Percentiles rank a stretch among this genome's conserved stretches.
phyloP scores from a whole-genome alignment of 164 flowering plant genomes.

The Sedum album region DNA sequence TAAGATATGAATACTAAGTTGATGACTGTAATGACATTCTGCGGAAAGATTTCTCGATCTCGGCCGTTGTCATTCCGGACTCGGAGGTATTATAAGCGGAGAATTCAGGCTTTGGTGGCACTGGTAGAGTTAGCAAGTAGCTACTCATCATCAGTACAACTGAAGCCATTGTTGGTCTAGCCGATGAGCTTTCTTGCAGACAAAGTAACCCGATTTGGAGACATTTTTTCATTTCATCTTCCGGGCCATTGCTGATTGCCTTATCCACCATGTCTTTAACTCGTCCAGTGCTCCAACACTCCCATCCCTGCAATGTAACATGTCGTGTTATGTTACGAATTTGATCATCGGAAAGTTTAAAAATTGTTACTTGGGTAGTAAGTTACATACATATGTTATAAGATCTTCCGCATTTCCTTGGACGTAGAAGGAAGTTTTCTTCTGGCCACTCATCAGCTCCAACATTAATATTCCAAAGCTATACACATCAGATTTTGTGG shows the following conservation, averaged over 20 bases:
- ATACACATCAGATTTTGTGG: neutral
- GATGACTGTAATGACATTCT: too few relatives aligned
- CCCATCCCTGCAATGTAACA: conserved; percentile 35
- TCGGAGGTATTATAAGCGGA: neutral
- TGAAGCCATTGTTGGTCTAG: conserved; percentile 44
- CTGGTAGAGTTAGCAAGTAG: conserved; percentile 14
- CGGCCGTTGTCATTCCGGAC: neutral
- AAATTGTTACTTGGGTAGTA: neutral
- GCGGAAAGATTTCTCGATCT: neutral
- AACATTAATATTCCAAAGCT: conserved; percentile 7
- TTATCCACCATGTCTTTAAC: conserved; percentile 27
- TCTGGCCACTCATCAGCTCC: conserved; percentile 8
- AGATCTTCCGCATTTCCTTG: neutral
- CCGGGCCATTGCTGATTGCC: conserved; percentile 12
- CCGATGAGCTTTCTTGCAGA: conserved; percentile 29
- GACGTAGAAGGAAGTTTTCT: neutral
- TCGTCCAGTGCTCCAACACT: conserved; percentile 28
- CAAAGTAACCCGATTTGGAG: conserved; percentile 47
- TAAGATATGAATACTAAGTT: too few relatives aligned
- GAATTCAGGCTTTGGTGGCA: conserved; percentile 23
- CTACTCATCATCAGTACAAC: conserved; percentile 22
- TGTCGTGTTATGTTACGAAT: neutral
- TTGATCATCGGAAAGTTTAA: neutral
- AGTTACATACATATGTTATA: neutral
- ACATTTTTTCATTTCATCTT: conserved; percentile 28